Evolutionary conservation across 2,329 filamentous ascomycete genomes (phyloP), one percentile per base, ranked within the genome.

Genomic region (Ophiostoma montium): DNA sequence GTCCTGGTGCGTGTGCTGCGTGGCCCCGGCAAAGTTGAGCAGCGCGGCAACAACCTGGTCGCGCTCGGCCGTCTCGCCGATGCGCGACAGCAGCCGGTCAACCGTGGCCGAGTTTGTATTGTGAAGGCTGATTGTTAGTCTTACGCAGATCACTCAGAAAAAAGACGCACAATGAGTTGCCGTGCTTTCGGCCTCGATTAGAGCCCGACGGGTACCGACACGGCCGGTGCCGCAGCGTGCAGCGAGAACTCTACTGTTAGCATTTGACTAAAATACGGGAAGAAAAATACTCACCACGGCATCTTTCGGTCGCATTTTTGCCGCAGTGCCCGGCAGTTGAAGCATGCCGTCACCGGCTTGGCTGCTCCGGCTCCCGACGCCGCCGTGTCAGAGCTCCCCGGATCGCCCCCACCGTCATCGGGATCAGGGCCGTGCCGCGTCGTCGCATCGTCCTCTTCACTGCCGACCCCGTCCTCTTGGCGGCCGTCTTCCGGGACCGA

Each of bases 11-110:
- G 38, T 41, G 38, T 41, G 19, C 38, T 41, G 38, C 27, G 38
- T 52, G 45, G 49, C 52, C 4, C 52, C 52, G 36, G 52, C 54
- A 48, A 54, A 55, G 35, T 53, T 52, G 39, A 55, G 52, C 36
- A 55, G 50, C 2, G 54, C 54, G 11, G 54, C 54, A 10, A 55
- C 54, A 7, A 55, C 54, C 39, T 59, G 54, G 38, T 57, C 56
- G 11, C 55, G 51, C 21, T 57, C 51, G 15, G 55, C 49, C 3
- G 56, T 57, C 46, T 59, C 55, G 35, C 54, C 54, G 18, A 58
- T 57, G 6, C 55, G 55, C 3, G 53, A 53, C 5, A 59, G 48
- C 6, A 60, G 56, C 48, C 57, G 57, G 38, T 59, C 57, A 10
- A 58, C 54, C 0, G 55, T 57, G 33, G 52, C 52, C 8, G 54